Base-by-base conservation (phyloP, 805 yeast species). In the Saccharomycopsis fibuligera region DNA sequence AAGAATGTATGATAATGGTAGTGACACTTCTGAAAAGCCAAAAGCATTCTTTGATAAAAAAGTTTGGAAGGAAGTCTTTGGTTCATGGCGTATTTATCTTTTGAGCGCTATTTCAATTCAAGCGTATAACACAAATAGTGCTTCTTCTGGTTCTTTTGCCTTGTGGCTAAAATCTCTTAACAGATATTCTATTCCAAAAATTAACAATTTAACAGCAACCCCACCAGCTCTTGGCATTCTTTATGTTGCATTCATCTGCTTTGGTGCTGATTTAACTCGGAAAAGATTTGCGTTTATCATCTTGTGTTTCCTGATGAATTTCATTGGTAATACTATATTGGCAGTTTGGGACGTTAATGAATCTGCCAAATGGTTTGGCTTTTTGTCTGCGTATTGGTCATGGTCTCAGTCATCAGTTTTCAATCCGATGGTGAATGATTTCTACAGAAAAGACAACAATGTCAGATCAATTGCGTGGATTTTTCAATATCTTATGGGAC, bases 321-420 rank as follows among this genome's bases (percentile, higher is more conserved):
- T 76, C 24, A 57, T 73, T 5, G 81, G 83, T 12, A 77, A 79
- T 58, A 68, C 68, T 0, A 65, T 80, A 22, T 63, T 80, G 54
- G 79, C 81, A 4, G 72, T 72, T 39, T 80, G 86, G 86, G 62
- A 78, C 54, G 76, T 80, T 25, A 69, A 79, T 0, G 67, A 68
- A 37, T 50, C 67, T n/a, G 78, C 84, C 14, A 78, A 80, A 61
- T 79, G 85, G 84, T 78, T 72, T 66, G 86, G 79, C 0, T 80
- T 75, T 60, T 68, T 78, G 57, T 68, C 75, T 43, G 78, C 76
- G 19, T 80, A 79, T 58, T 76, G 77, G 61, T 75, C 80, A 12
- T 79, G 82, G 73, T 75, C 84, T 16, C 76, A 76, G 60, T 78
- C 83, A 2, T 81, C 85, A 0, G 79, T 79, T 41, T 62, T 78